These are phyloP conservation scores for Forsythia suspensa DNA, from an alignment of 257 asterid genomes.

Conservation along the genomic window DNA sequence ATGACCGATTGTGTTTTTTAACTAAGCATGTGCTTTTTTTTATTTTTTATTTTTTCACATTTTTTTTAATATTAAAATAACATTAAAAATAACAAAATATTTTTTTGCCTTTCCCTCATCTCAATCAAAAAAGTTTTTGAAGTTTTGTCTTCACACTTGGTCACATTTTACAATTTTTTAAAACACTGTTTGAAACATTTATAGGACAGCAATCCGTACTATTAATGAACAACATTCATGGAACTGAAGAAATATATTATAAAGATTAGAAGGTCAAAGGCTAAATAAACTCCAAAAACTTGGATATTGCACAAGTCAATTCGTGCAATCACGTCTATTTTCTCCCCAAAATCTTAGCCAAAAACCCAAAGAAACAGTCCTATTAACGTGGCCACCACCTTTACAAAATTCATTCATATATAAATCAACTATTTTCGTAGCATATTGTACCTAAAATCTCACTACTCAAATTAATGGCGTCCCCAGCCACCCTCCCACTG, in stretches of 20 bases:
- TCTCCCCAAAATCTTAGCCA: conserved; percentile 23
- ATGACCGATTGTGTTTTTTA: too few relatives aligned
- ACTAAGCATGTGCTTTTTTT: too few relatives aligned
- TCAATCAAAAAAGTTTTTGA: too few relatives aligned
- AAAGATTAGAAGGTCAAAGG: not conserved
- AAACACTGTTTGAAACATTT: too few relatives aligned
- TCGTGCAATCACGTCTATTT: conserved; percentile 70
- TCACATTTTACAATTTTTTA: too few relatives aligned
- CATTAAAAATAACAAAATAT: too few relatives aligned
- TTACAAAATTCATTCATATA: conserved; percentile 8
- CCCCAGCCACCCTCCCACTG: conserved; percentile 23
- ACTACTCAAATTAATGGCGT: conserved; percentile 35
- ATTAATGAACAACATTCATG: conserved; percentile 8
- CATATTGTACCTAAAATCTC: conserved; percentile 18
- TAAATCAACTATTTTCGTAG: not conserved
- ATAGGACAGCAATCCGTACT: not conserved
- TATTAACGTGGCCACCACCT: conserved; percentile 57
- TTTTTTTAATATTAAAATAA: too few relatives aligned
- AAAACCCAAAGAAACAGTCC: conserved; percentile 31
- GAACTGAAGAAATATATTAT: conserved; percentile 3
- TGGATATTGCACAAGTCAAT: conserved; percentile 28
- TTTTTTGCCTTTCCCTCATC: too few relatives aligned
- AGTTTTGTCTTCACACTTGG: too few relatives aligned
- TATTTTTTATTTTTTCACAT: too few relatives aligned
- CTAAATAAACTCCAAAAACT: not conserved